Conservation (phyloP, 2,329 filamentous ascomycete genomes). For the Colletotrichum sansevieriae region DNA sequence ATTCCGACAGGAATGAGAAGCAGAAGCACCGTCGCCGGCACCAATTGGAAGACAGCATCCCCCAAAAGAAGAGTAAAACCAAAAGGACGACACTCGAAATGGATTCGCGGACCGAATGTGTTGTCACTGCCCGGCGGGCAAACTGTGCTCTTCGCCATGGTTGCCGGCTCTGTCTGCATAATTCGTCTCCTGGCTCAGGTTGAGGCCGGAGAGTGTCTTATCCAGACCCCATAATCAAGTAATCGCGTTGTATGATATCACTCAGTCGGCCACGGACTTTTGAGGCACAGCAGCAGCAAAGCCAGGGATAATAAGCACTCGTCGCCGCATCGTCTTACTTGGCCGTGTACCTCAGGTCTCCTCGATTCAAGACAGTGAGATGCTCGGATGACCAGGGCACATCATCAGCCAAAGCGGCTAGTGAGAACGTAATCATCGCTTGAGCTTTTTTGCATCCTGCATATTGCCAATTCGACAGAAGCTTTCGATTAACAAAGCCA, state of each 20-base stretch:
- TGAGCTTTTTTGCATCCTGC: background rate
- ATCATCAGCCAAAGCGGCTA: conserved; percentile 4
- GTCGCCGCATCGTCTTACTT: background rate
- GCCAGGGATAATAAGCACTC: background rate
- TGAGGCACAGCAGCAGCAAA: no score
- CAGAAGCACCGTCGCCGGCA: conserved; percentile 14
- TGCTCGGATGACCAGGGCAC: background rate
- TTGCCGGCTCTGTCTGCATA: no score
- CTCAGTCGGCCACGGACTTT: no score
- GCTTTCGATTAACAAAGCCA: background rate
- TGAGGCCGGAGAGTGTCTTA: no score
- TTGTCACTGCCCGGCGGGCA: no score
- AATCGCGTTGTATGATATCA: background rate
- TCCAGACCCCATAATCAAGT: background rate
- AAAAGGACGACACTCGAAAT: conserved; percentile 23
- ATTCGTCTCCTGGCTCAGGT: no score
- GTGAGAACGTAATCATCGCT: background rate
- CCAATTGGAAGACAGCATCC: background rate
- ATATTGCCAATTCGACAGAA: conserved; percentile 1
- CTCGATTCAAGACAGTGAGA: background rate
- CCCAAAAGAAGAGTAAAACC: conserved; percentile 26
- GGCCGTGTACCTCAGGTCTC: background rate
- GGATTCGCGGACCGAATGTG: no score
- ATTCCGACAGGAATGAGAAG: conserved; percentile 6
- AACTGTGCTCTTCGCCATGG: background rate